Percentiles rank a stretch among this genome's conserved stretches.
These are phyloP conservation scores for Xylaria telfairii DNA, from an alignment of 495 filamentous ascomycete species.

Conservation along the genomic window DNA sequence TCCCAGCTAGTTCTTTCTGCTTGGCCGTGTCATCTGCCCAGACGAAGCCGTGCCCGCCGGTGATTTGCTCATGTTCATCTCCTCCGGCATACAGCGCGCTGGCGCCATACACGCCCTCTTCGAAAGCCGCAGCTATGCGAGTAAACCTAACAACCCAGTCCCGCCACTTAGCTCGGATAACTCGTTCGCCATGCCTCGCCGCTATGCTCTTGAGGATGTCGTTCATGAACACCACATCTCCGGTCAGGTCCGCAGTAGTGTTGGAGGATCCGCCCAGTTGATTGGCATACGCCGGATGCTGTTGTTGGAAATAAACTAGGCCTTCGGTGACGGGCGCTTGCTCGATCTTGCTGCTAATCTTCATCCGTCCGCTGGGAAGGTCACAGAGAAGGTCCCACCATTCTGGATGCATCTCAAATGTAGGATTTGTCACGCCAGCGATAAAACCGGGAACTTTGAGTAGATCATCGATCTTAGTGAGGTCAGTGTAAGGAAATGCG, in stretches of 20 bases:
- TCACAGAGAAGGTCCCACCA: constrained; percentile 99
- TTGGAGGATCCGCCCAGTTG: constrained; percentile 51
- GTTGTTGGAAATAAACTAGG: constrained; percentile 82
- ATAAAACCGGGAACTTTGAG: constrained; percentile 96
- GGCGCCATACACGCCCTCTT: constrained; percentile 91
- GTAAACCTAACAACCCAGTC: constrained; percentile 91
- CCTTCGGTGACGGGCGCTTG: constrained; percentile 79
- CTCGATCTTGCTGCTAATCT: constrained; percentile 86
- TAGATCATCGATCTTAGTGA: constrained; percentile 97
- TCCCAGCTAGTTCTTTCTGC: constrained; percentile 83
- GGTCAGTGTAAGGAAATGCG: constrained; percentile 97
- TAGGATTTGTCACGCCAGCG: constrained; percentile 96
- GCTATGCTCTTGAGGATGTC: constrained; percentile 81
- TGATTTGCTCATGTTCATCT: constrained; percentile 68
- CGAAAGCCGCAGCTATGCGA: constrained; percentile 88
- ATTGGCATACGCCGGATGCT: constrained; percentile 64
- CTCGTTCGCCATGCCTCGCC: constrained; percentile 86
- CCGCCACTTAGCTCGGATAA: constrained; percentile 87
- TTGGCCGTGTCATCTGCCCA: constrained; percentile 86
- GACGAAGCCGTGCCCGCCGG: constrained; percentile 87
- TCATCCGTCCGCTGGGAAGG: constrained; percentile 87
- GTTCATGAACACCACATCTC: constrained; percentile 88
- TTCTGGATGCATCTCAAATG: constrained; percentile 90
- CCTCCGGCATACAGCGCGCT: constrained; percentile 88
- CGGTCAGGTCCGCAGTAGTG: constrained; percentile 70